Evolutionary conservation across 2,329 filamentous ascomycete species (phyloP).

Genomic region (Aspergillus sp.): DNA sequence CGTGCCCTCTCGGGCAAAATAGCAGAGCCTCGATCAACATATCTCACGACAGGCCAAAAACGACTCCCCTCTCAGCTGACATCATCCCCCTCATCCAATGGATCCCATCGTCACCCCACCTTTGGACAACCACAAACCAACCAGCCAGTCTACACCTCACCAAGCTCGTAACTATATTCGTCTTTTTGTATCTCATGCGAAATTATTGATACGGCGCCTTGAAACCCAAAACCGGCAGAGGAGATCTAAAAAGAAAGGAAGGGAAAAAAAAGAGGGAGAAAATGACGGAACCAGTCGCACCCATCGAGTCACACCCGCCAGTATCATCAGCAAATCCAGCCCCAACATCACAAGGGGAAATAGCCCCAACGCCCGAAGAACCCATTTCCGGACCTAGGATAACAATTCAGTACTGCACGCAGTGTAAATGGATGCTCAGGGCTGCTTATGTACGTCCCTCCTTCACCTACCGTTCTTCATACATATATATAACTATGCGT

Average conservation of each 20-base stretch:
- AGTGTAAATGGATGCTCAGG: conserved; percentile 89
- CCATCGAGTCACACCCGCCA: conserved; percentile 14
- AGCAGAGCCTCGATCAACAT: background rate
- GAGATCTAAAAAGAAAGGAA: background rate
- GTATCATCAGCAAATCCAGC: conserved; percentile 14
- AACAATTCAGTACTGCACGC: conserved; percentile 89
- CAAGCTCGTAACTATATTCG: background rate
- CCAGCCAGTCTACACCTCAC: background rate
- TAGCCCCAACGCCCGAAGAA: conserved; percentile 29
- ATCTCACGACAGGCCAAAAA: background rate
- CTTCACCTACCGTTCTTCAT: background rate
- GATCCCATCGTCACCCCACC: background rate
- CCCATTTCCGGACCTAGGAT: conserved; percentile 59
- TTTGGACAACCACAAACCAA: background rate
- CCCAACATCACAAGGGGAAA: background rate
- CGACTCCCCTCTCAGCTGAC: background rate
- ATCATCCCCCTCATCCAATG: background rate
- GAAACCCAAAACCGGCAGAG: background rate
- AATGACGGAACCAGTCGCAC: conserved; percentile 8
- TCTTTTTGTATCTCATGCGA: background rate
- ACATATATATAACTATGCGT: background rate
- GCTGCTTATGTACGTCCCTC: conserved; percentile 73
- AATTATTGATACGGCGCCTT: background rate
- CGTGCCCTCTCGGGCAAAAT: background rate
- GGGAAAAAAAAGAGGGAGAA: background rate